phyloP scores from a whole-genome alignment of 2,329 filamentous ascomycete genomes.

The Pestalotiopsis sp. region DNA sequence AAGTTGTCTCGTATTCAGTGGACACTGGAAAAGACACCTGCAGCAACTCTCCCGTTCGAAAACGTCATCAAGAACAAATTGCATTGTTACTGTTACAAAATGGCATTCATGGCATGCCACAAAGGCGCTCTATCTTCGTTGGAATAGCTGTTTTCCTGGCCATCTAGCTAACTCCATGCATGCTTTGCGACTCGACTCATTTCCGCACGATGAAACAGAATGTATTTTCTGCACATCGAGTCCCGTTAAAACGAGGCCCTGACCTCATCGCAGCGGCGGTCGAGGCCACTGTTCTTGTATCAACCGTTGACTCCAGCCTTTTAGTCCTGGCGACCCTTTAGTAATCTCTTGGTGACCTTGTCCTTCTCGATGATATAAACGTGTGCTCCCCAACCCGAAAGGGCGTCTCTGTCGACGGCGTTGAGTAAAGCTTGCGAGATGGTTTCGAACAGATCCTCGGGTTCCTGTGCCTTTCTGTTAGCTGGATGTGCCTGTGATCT shows the following conservation, averaged over 20 bases:
- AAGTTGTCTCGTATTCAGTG: no score
- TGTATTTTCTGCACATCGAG: neutral
- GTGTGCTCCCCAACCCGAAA: slow-evolving; percentile 97
- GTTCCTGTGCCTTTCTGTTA: slow-evolving; percentile 53
- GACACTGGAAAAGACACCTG: neutral
- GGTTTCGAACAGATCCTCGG: slow-evolving; percentile 97
- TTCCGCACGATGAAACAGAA: slow-evolving; percentile 9
- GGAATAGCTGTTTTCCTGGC: neutral
- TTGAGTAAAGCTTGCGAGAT: slow-evolving; percentile 95
- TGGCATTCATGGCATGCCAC: slow-evolving; percentile 12
- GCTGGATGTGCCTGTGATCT: neutral
- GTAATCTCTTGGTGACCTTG: slow-evolving; percentile 97
- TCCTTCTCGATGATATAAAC: slow-evolving; percentile 99
- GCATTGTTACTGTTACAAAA: slow-evolving; percentile 26
- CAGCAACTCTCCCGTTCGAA: neutral
- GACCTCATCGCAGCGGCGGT: neutral
- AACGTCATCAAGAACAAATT: neutral
- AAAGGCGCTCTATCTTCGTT: slow-evolving; percentile 14
- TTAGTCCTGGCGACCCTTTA: slow-evolving; percentile 97
- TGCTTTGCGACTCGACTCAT: slow-evolving; percentile 1
- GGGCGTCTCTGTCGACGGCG: slow-evolving; percentile 92
- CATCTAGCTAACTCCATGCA: slow-evolving; percentile 5
- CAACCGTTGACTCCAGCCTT: slow-evolving; percentile 4
- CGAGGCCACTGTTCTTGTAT: neutral
- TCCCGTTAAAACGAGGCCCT: neutral